phyloP scores from a whole-genome alignment of 306 rosid genomes.

The Glycine soja region DNA sequence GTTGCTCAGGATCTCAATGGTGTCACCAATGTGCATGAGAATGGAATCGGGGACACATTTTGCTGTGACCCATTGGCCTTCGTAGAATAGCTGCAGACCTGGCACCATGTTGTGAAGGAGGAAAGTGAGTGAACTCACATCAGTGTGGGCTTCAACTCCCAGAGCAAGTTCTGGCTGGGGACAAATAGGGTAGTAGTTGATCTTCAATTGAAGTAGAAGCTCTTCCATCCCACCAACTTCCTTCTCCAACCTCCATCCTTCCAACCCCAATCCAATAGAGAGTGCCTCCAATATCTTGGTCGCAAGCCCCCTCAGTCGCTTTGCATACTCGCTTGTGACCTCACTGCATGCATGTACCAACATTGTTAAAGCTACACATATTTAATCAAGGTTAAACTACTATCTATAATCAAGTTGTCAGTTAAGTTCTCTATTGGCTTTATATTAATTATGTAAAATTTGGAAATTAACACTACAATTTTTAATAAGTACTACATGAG shows the following conservation, averaged over 20 bases:
- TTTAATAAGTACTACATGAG: too few species aligned
- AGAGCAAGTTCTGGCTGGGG: conserved; percentile 92
- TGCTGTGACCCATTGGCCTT: conserved; percentile 77
- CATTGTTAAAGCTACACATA: too few species aligned
- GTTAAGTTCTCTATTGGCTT: too few species aligned
- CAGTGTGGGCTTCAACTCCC: conserved; percentile 91
- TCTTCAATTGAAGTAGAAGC: conserved; percentile 79
- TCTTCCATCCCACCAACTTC: conserved; percentile 88
- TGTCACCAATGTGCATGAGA: conserved; percentile 89
- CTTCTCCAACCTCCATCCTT: conserved; percentile 75
- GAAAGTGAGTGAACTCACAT: conserved; percentile 80
- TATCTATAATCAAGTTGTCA: too few species aligned
- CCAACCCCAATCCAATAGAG: conserved; percentile 75
- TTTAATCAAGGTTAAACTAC: too few species aligned
- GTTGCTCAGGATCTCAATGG: conserved; percentile 82
- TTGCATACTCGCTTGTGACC: conserved; percentile 74
- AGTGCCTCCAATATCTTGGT: conserved; percentile 58
- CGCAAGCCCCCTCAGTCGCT: conserved; percentile 63
- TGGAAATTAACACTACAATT: too few species aligned
- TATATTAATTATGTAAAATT: too few species aligned
- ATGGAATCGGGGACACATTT: conserved; percentile 80
- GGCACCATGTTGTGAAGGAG: conserved; percentile 93
- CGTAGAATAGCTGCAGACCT: conserved; percentile 78
- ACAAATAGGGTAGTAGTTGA: conserved; percentile 84
- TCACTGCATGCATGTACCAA: conserved; percentile 48